Evolutionary conservation across 2,329 filamentous ascomycete species (phyloP).

Genomic region (Colletotrichum liriopes): DNA sequence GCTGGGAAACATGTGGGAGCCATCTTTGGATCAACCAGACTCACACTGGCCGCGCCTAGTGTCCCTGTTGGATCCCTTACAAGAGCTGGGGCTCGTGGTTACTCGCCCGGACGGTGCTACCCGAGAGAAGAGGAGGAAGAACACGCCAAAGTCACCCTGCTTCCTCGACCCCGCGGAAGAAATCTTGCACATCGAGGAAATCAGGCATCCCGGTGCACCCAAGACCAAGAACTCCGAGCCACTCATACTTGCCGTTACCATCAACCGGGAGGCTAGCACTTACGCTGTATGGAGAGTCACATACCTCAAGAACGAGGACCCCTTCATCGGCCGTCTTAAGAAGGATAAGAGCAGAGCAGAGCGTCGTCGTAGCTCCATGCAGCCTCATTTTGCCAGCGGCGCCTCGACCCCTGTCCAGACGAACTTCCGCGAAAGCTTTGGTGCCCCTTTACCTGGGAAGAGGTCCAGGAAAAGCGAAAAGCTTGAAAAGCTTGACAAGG

Average conservation of each 20-base stretch:
- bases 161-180: slow-evolving; percentile 85
- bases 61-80: slow-evolving; percentile 86
- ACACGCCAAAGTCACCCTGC: slow-evolving; percentile 58
- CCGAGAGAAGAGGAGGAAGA: slow-evolving; percentile 56
- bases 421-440: slow-evolving; percentile 84
- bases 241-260: slow-evolving; percentile 84
- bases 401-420: slow-evolving; percentile 83
- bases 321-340: slow-evolving; percentile 63
- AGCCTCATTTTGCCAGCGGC: slow-evolving; percentile 80
- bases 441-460: slow-evolving; percentile 69
- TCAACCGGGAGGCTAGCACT: slow-evolving; percentile 81
- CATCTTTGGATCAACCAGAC: slow-evolving; percentile 66
- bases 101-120: slow-evolving; percentile 64
- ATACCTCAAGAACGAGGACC: slow-evolving; percentile 80
- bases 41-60: slow-evolving; percentile 83
- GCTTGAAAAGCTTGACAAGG: slow-evolving; percentile 54
- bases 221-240: slow-evolving; percentile 59
- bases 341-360: slow-evolving; percentile 63
- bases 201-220: slow-evolving; percentile 67
- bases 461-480: slow-evolving; percentile 67
- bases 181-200: slow-evolving; percentile 84
- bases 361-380: slow-evolving; percentile 75
- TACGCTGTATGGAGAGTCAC: slow-evolving; percentile 90
- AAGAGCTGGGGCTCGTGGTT: slow-evolving; percentile 88
- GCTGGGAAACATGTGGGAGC: slow-evolving; percentile 72